A percentile compares a stretch with the other conserved stretches of the same genome.
These are phyloP conservation scores for Grosmannia huntii DNA, from an alignment of 2,329 filamentous ascomycete species.

Conservation along the genomic window DNA sequence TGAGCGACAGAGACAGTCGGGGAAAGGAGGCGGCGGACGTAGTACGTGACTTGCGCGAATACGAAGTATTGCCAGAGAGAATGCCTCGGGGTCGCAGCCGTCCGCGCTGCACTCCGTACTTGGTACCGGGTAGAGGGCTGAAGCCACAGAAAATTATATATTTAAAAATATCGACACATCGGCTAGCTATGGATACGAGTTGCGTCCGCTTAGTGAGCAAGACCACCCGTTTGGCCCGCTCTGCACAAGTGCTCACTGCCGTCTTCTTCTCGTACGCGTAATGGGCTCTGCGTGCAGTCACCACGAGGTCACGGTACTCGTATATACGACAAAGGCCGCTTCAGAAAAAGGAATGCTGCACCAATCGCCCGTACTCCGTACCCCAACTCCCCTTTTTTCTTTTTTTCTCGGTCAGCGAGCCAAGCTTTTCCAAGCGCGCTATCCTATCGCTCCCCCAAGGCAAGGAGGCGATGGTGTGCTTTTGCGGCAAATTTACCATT, in stretches of 20 bases:
- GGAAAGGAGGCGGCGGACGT: neutral
- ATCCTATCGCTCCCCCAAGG: neutral
- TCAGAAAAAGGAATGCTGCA: neutral
- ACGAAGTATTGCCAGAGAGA: neutral
- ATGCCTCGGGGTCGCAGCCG: too few species aligned
- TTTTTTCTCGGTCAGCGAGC: neutral
- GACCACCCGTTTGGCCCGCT: neutral
- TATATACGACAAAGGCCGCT: too few species aligned
- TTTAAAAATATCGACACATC: neutral
- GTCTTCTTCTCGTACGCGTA: neutral
- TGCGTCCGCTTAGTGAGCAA: neutral
- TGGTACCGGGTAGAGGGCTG: too few species aligned
- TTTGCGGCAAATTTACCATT: neutral
- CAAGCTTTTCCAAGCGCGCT: neutral
- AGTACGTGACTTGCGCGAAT: neutral
- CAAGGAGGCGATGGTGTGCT: neutral
- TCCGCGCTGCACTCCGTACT: too few species aligned
- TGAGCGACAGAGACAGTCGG: neutral
- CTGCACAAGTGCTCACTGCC: neutral
- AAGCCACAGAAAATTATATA: neutral
- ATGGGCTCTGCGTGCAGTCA: neutral
- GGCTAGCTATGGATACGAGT: neutral
- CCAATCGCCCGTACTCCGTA: neutral
- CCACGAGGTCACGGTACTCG: too few species aligned
- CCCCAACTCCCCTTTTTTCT: too few species aligned